Conservation (phyloP, 306 rosid genomes). For the Malus fusca region DNA sequence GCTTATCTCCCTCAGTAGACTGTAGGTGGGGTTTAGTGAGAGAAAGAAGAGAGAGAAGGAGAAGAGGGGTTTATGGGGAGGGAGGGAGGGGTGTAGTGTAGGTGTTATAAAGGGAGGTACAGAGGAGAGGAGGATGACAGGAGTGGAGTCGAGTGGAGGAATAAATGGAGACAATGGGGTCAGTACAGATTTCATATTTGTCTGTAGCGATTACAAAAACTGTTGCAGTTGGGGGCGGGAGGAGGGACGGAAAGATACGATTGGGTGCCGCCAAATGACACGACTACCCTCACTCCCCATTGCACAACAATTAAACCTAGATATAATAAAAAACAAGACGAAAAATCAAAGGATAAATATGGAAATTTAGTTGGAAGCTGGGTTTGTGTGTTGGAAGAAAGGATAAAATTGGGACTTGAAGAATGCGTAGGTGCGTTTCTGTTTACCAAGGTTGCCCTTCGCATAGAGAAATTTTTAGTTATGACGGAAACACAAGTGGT, state of each 20-base stretch:
- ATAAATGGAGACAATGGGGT: not conserved
- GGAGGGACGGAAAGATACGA: not conserved
- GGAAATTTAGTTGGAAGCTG: no score
- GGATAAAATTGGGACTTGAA: no score
- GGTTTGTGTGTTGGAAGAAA: no score
- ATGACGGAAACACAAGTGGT: no score
- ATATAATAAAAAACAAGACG: no score
- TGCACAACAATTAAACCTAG: no score
- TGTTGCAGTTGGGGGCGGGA: not conserved
- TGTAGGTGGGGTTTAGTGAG: not conserved
- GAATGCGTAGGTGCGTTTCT: no score
- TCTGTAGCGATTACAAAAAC: not conserved
- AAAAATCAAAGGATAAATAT: no score
- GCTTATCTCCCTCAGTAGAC: not conserved
- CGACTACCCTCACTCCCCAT: not conserved
- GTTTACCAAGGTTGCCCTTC: no score
- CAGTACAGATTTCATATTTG: not conserved
- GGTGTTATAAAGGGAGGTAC: not conserved
- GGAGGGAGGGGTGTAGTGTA: not conserved
- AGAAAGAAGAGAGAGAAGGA: not conserved
- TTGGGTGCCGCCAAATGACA: not conserved
- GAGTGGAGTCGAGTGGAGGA: not conserved
- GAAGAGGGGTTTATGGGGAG: not conserved
- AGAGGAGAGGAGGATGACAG: not conserved
- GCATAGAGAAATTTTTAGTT: no score